phyloP scores from a whole-genome alignment of 225 moss, liverwort and hornwort species.

The Physcomitrellopsis africana region DNA sequence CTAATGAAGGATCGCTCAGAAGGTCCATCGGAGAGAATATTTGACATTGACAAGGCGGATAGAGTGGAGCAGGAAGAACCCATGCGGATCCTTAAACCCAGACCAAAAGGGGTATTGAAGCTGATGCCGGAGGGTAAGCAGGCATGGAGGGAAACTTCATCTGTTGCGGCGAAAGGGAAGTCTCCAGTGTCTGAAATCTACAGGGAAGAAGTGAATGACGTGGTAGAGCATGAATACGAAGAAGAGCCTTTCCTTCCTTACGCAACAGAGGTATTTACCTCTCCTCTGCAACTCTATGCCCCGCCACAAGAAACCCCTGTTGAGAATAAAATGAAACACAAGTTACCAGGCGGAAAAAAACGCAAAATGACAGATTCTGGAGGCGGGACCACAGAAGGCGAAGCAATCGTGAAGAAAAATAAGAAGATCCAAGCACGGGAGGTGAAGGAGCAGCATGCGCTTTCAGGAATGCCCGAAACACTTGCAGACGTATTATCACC shows the following conservation, averaged over 20 bases:
- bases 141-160: conserved; percentile 44
- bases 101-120: conserved; percentile 63
- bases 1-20: conserved; percentile 45
- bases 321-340: conserved; percentile 51
- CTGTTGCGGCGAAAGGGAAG: conserved; percentile 55
- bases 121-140: conserved; percentile 56
- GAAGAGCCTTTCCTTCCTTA: conserved; percentile 49
- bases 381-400: conserved; percentile 41
- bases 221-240: conserved; percentile 42
- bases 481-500: conserved; percentile 27
- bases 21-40: conserved; percentile 47
- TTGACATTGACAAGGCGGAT: conserved; percentile 47
- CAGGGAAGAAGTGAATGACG: conserved; percentile 42
- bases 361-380: conserved; percentile 56
- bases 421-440: conserved; percentile 53
- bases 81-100: conserved; percentile 45
- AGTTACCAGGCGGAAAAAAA: conserved; percentile 51
- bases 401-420: conserved; percentile 51
- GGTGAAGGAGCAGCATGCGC: conserved; percentile 30
- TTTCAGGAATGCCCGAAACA: conserved; percentile 33
- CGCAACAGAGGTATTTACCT: conserved; percentile 45
- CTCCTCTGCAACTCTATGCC: conserved; percentile 38
- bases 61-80: conserved; percentile 44
- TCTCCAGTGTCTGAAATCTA: conserved; percentile 40
- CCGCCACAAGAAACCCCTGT: conserved; percentile 35